A percentile compares a stretch with the other conserved stretches of the same genome.
phyloP scores from a whole-genome alignment of 805 yeast genomes.

The Suhomyces pyralidae region DNA sequence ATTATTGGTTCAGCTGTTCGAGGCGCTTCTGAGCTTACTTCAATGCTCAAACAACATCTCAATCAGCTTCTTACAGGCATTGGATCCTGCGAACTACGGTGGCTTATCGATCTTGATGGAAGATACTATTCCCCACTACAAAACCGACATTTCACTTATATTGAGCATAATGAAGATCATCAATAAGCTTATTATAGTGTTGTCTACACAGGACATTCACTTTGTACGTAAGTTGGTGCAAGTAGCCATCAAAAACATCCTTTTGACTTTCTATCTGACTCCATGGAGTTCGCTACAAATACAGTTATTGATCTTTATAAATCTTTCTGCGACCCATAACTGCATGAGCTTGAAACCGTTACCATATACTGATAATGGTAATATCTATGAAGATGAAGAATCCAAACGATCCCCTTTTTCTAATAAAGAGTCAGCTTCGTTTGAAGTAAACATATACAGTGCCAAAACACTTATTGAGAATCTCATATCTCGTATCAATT shows the following conservation, averaged over 20 bases:
- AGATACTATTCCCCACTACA: conserved; percentile 13
- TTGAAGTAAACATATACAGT: conserved; percentile 14
- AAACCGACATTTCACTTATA: conserved; percentile 24
- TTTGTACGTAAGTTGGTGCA: conserved; percentile 36
- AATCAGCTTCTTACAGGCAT: conserved; percentile 16
- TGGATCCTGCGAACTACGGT: conserved; percentile 15
- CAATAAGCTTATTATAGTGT: conserved; percentile 43
- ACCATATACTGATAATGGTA: conserved; percentile 12
- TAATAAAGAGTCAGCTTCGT: neutral
- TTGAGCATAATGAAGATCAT: conserved; percentile 36
- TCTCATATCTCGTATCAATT: conserved; percentile 15
- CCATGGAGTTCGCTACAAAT: conserved; percentile 40
- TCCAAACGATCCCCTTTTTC: conserved; percentile 4
- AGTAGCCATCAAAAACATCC: conserved; percentile 32
- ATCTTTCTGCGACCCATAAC: conserved; percentile 38
- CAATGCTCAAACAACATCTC: conserved; percentile 20
- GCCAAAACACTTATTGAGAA: conserved; percentile 21
- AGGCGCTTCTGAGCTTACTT: conserved; percentile 17
- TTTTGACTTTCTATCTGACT: conserved; percentile 35
- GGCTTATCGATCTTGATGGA: conserved; percentile 17
- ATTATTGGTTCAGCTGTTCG: conserved; percentile 19
- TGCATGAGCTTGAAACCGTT: conserved; percentile 27
- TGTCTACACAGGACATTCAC: conserved; percentile 39
- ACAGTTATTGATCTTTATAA: conserved; percentile 45
- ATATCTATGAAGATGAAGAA: conserved; percentile 8